Conservation (phyloP, 768 basidiomycete genomes). For the Plicaturopsis crispa region DNA sequence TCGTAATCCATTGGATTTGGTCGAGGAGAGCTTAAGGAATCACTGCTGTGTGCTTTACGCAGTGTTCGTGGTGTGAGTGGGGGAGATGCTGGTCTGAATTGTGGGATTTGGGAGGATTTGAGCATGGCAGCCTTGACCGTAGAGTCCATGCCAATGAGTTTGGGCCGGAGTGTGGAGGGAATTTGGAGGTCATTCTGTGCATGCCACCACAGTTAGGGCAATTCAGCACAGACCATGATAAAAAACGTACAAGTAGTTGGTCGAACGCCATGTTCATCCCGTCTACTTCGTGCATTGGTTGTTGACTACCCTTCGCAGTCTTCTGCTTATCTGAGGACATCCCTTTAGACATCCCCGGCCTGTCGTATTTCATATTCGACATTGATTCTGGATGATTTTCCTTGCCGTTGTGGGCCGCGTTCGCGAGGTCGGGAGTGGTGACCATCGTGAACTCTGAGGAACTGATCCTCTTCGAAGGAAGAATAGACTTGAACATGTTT, state of each 20-base stretch:
- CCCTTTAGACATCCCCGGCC: too few relatives aligned
- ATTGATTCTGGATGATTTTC: conserved; percentile 51
- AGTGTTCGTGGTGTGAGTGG: conserved; percentile 49
- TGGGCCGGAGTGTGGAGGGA: conserved; percentile 66
- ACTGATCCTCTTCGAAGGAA: conserved; percentile 60
- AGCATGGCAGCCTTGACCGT: conserved; percentile 90
- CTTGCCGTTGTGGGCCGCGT: conserved; percentile 45
- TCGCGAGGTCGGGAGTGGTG: conserved; percentile 36
- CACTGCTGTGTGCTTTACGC: conserved; percentile 66
- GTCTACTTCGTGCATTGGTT: conserved; percentile 22
- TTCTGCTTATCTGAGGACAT: conserved; percentile 43
- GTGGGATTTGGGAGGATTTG: conserved; percentile 70
- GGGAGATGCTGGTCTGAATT: conserved; percentile 29
- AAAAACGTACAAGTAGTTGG: conserved; percentile 58
- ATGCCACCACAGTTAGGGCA: neutral
- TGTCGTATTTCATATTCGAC: neutral
- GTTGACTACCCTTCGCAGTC: conserved; percentile 29
- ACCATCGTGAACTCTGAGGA: conserved; percentile 71
- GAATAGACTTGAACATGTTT: conserved; percentile 76
- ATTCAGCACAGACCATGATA: neutral
- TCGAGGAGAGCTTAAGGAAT: conserved; percentile 57
- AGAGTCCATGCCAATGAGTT: conserved; percentile 73
- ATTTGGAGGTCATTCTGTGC: conserved; percentile 84
- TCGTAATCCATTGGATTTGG: conserved; percentile 31
- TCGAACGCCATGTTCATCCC: conserved; percentile 71